Percentiles rank a stretch among this genome's conserved stretches.
Evolutionary conservation across 345 rosid genomes (phyloP).

Genomic region (Aquilaria sinensis): DNA sequence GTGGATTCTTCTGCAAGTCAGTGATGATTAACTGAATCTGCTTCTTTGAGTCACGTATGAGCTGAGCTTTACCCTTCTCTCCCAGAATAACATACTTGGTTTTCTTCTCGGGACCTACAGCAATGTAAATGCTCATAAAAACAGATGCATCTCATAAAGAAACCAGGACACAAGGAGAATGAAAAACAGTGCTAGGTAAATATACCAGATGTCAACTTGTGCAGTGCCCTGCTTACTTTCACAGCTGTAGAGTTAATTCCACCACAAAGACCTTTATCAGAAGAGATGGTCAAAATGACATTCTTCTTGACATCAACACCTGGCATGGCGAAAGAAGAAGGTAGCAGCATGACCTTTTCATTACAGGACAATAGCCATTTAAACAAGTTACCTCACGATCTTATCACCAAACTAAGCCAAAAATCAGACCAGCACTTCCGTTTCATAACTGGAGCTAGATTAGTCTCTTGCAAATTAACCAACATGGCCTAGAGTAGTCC

Average conservation of each 20-base stretch:
- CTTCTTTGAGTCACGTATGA: slow-evolving; percentile 84
- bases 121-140: slow-evolving; percentile 13
- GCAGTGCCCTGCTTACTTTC: slow-evolving; percentile 67
- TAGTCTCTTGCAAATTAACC: not conserved
- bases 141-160: not conserved
- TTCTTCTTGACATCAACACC: slow-evolving; percentile 94
- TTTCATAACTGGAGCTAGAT: not conserved
- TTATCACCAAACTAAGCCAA: not conserved
- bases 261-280: slow-evolving; percentile 99
- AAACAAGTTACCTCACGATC: not conserved
- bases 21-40: slow-evolving; percentile 50
- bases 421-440: not conserved
- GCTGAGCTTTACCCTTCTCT: slow-evolving; percentile 83
- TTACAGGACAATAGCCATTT: not conserved
- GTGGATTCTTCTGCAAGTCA: slow-evolving; percentile 86
- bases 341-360: not conserved
- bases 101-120: slow-evolving; percentile 83
- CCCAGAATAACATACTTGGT: slow-evolving; percentile 77
- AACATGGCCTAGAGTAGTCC: too few species aligned
- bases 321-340: slow-evolving; percentile 18
- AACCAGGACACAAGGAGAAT: not conserved
- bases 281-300: slow-evolving; percentile 80
- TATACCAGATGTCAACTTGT: slow-evolving; percentile 68
- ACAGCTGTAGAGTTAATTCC: slow-evolving; percentile 94
- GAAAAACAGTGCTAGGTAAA: slow-evolving; percentile 7